Evolutionary conservation across 1,284 basidiomycete genomes (phyloP).

Genomic region (Ustilago vetiveriae): DNA sequence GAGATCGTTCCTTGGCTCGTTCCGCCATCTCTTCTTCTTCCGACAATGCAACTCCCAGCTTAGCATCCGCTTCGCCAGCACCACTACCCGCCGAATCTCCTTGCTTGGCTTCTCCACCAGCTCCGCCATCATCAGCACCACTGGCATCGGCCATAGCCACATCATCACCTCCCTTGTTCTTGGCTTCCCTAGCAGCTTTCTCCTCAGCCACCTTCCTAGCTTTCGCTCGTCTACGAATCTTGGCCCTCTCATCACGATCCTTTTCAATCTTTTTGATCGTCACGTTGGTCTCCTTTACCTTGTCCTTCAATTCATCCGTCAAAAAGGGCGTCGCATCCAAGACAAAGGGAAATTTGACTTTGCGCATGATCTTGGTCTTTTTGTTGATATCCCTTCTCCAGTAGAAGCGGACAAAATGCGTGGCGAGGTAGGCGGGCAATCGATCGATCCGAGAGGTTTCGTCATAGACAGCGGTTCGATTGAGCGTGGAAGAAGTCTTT

Average conservation of each 20-base stretch:
- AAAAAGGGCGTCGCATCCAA: conserved; percentile 85
- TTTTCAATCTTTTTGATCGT: conserved; percentile 82
- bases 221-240: conserved; percentile 81
- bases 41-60: conserved; percentile 68
- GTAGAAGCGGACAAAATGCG: conserved; percentile 94
- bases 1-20: conserved; percentile 47
- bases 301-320: conserved; percentile 80
- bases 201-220: conserved; percentile 66
- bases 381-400: conserved; percentile 91
- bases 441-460: conserved; percentile 84
- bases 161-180: conserved; percentile 51
- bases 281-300: conserved; percentile 76
- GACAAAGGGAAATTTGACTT: conserved; percentile 89
- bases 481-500: conserved; percentile 82
- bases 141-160: conserved; percentile 73
- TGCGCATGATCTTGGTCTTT: conserved; percentile 74
- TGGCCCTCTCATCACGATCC: conserved; percentile 83
- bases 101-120: too few species aligned
- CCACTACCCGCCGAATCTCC: conserved; percentile 1
- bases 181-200: conserved; percentile 27
- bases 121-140: not conserved
- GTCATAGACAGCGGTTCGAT: conserved; percentile 83
- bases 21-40: conserved; percentile 75
- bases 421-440: conserved; percentile 81
- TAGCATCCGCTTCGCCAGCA: not conserved